Evolutionary conservation across 176 grass and related monocot genomes (phyloP), one percentile per base, ranked within the genome.

Genomic region (bread wheat (Triticum aestivum)): DNA sequence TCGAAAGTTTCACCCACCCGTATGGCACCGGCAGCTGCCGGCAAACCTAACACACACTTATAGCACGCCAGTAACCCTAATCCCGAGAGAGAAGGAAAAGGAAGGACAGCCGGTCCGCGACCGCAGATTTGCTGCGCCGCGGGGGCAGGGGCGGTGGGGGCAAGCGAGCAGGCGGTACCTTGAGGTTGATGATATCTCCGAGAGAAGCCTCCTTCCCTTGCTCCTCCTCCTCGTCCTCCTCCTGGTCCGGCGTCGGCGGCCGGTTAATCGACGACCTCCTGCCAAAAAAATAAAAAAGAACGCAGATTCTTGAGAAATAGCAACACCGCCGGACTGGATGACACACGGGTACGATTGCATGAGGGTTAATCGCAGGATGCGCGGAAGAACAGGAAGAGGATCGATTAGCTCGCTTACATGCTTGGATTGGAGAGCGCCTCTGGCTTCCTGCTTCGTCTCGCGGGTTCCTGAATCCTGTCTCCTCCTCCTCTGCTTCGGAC

Each of bases 251-350:
- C 30, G 97, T 99, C 23, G 97, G 97, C 26, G 97, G 94, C 4
- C 94, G 91, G 86, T 94, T 99, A 89, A 99, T 89, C 72, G 97
- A 96, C 85, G 93, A 37, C 92, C 94, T 94, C 97, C 97, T 99
- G 85, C 51, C n/a, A 37, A 18, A 54, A 67, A 5, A 58, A 39
- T 0, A 4, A 23, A 66, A 66, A 8, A 84, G 61, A 62, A 13
- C 3, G 74, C 23, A 38, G 69, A 29, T 68, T 84, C 1, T 75
- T 12, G 59, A 30, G 29, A 12, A 63, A 52, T 18, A 65, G 38
- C 7, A 12, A 5, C 18, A 51, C 13, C 75, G 26, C 47, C 3
- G 33, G 58, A 21, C 52, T n/a, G 33, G 69, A 52, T 42, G 33
- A 59, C 58, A 11, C 3, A 47, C 47, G 13, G 13, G 15, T 5